Base-by-base conservation (phyloP, 768 basidiomycete species). In the Trametes villosa region DNA sequence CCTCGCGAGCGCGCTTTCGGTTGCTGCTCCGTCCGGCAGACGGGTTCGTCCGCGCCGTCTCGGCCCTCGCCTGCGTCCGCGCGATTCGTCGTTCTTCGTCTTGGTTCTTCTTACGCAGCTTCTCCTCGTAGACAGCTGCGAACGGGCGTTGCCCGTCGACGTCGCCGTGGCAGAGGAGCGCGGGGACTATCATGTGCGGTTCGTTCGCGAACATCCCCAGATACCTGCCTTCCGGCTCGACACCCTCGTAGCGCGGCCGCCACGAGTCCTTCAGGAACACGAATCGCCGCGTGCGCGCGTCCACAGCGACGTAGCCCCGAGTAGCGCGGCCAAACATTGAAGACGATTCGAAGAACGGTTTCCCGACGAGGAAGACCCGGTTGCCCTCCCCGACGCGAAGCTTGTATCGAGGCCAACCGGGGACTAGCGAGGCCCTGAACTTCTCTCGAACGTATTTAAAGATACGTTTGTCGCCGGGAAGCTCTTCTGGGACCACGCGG, bases 261-360 rank as follows among this genome's bases (percentile, higher is more conserved):
- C 61, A 62, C 0, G 49, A 31, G 33, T 62, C 61, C 50, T 62
- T 62, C 38, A 62, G 42, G 38, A 38, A 62, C 3, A 53, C 55
- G 38, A 62, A 57, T 2, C 11, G 5, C 17, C 36, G 12, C n/a
- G 55, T 31, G 2, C 15, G 9, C 12, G n/a, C 8, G 30, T 62
- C 61, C 6, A 44, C 9, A 1, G 54, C 60, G 12, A 62, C 31
- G 20, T 57, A 62, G 9, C 54, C 60, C 3, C 54, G 54, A 13
- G 60, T 62, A 7, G 44, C 45, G 11, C 59, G 53, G 1, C 59
- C 51, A 3, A 26, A 30, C 42, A 53, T 30, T 4, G 40, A 41
- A 15, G 18, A 1, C 1, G 58, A 41, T 13, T 18, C 13, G 44
- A 59, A 59, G 18, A 15, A 1, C 7, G 58, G 44, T 2, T 20